Percentiles rank a stretch among this genome's conserved stretches.
Conservation (phyloP, 2,329 filamentous ascomycete species). For the Cryphonectria japonica region DNA sequence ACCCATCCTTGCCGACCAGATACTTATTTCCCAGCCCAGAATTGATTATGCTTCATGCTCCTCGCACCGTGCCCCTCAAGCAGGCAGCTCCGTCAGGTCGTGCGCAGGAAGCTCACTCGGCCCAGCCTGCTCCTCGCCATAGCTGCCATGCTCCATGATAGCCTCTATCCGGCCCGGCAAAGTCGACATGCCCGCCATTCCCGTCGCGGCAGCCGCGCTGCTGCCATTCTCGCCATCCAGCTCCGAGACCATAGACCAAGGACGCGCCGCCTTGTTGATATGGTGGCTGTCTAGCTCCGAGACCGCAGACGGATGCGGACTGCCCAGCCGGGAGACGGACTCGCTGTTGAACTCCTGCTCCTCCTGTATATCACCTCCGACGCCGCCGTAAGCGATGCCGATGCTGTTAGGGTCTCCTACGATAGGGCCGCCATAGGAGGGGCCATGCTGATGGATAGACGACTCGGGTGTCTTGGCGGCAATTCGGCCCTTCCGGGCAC, state of each 20-base stretch:
- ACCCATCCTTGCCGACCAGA: background rate
- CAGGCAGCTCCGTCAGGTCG: constrained; percentile 24
- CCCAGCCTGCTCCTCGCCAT: background rate
- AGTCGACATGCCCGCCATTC: too few relatives aligned
- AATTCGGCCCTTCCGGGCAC: background rate
- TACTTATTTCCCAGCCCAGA: background rate
- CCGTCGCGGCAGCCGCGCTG: background rate
- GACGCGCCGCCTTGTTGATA: constrained; percentile 26
- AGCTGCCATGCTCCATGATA: background rate
- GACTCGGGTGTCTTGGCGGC: constrained; percentile 9
- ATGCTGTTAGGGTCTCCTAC: constrained; percentile 10
- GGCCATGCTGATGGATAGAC: constrained; percentile 7
- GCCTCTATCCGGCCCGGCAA: constrained; percentile 4
- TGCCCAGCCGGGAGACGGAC: constrained; percentile 10
- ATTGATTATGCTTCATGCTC: too few relatives aligned
- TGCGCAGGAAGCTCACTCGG: constrained; percentile 21
- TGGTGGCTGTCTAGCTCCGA: constrained; percentile 32
- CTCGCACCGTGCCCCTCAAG: constrained; percentile 7
- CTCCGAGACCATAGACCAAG: constrained; percentile 34
- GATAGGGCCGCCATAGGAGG: background rate
- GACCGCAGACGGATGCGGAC: constrained; percentile 7
- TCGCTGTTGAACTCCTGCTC: constrained; percentile 4
- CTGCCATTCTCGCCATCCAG: constrained; percentile 19
- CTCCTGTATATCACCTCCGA: background rate
- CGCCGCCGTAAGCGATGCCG: constrained; percentile 11